Base-by-base conservation (phyloP, 2,329 filamentous ascomycete species). In the Aureobasidium sp. region DNA sequence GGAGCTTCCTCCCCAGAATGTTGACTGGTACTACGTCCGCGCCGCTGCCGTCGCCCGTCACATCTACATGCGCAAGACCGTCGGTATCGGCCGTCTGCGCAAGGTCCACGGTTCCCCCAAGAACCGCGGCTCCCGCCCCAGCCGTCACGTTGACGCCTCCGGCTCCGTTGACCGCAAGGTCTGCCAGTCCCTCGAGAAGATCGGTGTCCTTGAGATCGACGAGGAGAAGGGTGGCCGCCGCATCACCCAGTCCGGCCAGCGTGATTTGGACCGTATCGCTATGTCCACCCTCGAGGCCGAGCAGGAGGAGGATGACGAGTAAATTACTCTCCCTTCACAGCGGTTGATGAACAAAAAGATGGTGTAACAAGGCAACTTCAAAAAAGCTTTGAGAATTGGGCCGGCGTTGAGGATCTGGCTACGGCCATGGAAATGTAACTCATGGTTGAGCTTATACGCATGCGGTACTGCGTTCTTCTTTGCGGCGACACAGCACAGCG, bases 1-100 rank as follows among this genome's bases (percentile, higher is more conserved):
- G 82, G 94, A 99, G 85, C 89, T 99, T 72, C 93, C 93, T 75
- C 94, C 93, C 75, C 92, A 97, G 86, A 89, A 92, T 79, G 90
- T 92, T 77, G 94, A 99, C 86, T 99, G 94, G 94, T 95, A 84
- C 82, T 88, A 88, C 82, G 77, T 87, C 77, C 92, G 94, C 76
- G 92, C 93, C 74, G 94, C 94, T 73, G 87, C 93, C 70, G 88
- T 99, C 77, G 94, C 94, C 75, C 91, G 92, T 76, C 93, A 97
- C 85, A 88, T 99, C 84, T 99, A 99, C 86, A 85, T 99, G 79
- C 90, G 94, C 83, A 99, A 99, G 86, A 97, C 92, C 67, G 92
- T 99, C 77, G 94, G 94, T 85, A 91, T 99, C 72, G 94, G 94
- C 81, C 91, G 94, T 76, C 87, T 99, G 73, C 89, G 93, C 80